These are phyloP conservation scores for Chlorencoelia australis DNA, from an alignment of 2,329 filamentous ascomycete species.

Conservation along the genomic window DNA sequence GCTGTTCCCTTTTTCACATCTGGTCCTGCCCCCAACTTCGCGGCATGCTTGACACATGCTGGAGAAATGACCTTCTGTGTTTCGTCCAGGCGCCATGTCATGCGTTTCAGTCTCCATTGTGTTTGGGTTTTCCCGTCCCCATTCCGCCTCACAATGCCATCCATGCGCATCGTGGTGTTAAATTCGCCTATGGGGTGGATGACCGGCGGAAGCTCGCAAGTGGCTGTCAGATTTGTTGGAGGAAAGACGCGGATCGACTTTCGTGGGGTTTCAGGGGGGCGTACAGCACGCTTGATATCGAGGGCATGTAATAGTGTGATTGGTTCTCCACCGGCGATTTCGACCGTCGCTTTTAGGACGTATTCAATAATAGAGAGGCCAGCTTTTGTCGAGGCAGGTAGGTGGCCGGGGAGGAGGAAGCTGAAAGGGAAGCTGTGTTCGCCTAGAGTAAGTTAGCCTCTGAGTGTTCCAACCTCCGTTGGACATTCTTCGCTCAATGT, in stretches of 20 bases:
- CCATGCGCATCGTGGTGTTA: conserved; percentile 68
- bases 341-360: conserved; percentile 59
- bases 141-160: conserved; percentile 70
- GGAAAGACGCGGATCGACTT: conserved; percentile 91
- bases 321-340: conserved; percentile 48
- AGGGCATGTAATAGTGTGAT: conserved; percentile 60
- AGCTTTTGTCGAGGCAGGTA: conserved; percentile 76
- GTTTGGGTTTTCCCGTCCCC: conserved; percentile 60
- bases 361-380: conserved; percentile 67
- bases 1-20: conserved; percentile 52
- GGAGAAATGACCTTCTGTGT: conserved; percentile 68
- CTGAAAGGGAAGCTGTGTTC: conserved; percentile 81
- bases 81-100: conserved; percentile 91
- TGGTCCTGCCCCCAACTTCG: conserved; percentile 36
- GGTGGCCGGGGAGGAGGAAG: conserved; percentile 70
- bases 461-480: too few relatives aligned
- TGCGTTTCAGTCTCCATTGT: conserved; percentile 80
- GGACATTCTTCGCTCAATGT: too few relatives aligned
- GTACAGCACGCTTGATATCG: conserved; percentile 68
- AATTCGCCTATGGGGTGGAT: conserved; percentile 81
- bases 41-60: conserved; percentile 66
- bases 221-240: conserved; percentile 84
- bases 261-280: conserved; percentile 65
- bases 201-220: conserved; percentile 70
- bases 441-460: too few relatives aligned